Evolutionary conservation across 106 monocot species (phyloP).

Genomic region (Hemerocallis citrina): DNA sequence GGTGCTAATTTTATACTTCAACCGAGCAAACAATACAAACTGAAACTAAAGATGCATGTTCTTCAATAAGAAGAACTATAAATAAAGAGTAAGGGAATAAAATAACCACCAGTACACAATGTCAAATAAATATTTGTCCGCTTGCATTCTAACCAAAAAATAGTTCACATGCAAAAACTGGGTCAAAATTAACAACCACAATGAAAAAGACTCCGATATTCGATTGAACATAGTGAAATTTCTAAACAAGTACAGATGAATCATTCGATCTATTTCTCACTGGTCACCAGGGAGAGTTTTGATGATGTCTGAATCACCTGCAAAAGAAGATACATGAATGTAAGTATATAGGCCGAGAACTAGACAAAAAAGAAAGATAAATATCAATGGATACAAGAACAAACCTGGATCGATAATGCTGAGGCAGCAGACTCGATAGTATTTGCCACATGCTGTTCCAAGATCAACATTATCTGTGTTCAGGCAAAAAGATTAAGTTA

Average conservation of each 20-base stretch:
- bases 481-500: neutral
- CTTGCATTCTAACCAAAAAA: no score
- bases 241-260: neutral
- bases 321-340: neutral
- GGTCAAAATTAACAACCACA: neutral
- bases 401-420: slow-evolving; percentile 66
- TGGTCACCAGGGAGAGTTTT: slow-evolving; percentile 34
- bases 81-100: no score
- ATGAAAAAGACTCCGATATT: neutral
- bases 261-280: slow-evolving; percentile 9
- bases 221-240: neutral
- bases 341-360: neutral
- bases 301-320: slow-evolving; percentile 48
- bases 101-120: no score
- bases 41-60: no score
- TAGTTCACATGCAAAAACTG: neutral
- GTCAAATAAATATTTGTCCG: no score
- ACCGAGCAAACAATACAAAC: no score
- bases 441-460: slow-evolving; percentile 55
- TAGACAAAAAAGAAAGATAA: neutral
- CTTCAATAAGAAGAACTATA: no score
- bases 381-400: neutral
- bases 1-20: no score
- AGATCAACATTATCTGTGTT: slow-evolving; percentile 54
- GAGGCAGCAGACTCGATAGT: slow-evolving; percentile 53